Evolutionary conservation across 176 grass and related monocot species (phyloP).

Genomic region (Coix lacrymajobi): DNA sequence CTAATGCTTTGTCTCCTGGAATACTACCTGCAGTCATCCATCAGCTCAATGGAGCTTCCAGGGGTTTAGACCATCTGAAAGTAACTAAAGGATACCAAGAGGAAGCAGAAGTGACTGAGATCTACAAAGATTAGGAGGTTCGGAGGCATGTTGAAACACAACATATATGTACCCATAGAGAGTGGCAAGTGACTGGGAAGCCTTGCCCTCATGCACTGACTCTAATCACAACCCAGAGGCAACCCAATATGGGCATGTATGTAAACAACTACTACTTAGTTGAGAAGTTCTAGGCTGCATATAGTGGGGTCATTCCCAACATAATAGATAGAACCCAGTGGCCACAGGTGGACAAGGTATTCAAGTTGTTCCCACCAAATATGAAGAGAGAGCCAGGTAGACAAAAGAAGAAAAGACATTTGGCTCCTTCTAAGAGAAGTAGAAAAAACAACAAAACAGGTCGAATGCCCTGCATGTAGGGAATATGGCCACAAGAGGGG

Average conservation of each 20-base stretch:
- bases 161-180: neutral
- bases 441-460: neutral
- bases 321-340: neutral
- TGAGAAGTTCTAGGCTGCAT: neutral
- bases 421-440: neutral
- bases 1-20: neutral
- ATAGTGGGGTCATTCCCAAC: neutral
- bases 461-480: neutral
- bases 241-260: neutral
- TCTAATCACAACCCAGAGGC: neutral
- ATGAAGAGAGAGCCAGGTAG: neutral
- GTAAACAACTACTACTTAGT: neutral
- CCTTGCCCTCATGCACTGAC: neutral
- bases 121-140: neutral
- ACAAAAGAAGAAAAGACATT: neutral
- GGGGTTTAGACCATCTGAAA: neutral
- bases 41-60: neutral
- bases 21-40: neutral
- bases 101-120: neutral
- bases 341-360: neutral
- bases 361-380: neutral
- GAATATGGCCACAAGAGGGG: neutral
- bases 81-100: neutral
- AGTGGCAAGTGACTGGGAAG: neutral
- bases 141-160: neutral